Evolutionary conservation across 2,329 filamentous ascomycete genomes (phyloP).

Genomic region (Penicillium sumatraense): DNA sequence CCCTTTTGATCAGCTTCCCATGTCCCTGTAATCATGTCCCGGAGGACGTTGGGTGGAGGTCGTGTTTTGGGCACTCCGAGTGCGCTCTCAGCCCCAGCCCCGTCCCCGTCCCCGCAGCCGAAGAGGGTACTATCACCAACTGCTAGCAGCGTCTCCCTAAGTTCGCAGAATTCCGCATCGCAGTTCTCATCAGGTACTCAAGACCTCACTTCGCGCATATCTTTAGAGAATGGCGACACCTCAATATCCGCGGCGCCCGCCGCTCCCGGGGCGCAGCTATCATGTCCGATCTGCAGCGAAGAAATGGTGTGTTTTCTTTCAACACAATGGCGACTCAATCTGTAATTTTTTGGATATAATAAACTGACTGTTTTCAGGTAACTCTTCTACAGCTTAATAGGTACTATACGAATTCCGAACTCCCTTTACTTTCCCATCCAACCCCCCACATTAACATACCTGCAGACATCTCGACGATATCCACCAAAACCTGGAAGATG

Average conservation of each 20-base stretch:
- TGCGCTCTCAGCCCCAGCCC: slow-evolving; percentile 65
- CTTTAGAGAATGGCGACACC: slow-evolving; percentile 64
- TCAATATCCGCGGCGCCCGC: slow-evolving; percentile 54
- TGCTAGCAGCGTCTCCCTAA: slow-evolving; percentile 76
- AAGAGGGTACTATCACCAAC: slow-evolving; percentile 62
- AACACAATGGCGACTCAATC: neutral
- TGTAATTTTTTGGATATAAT: neutral
- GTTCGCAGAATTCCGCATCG: slow-evolving; percentile 74
- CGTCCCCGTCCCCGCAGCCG: slow-evolving; percentile 49
- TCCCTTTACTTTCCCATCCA: neutral
- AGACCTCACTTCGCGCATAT: slow-evolving; percentile 81
- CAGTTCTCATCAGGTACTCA: slow-evolving; percentile 73
- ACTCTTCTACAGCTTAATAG: slow-evolving; percentile 91
- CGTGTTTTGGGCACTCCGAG: slow-evolving; percentile 87
- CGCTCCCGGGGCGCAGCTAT: slow-evolving; percentile 68
- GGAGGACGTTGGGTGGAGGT: slow-evolving; percentile 87
- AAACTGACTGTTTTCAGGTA: slow-evolving; percentile 58
- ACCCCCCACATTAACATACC: slow-evolving; percentile 27
- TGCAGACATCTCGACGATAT: slow-evolving; percentile 79
- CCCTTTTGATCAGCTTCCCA: slow-evolving; percentile 28
- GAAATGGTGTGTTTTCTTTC: slow-evolving; percentile 74
- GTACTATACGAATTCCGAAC: slow-evolving; percentile 42
- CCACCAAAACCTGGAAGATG: slow-evolving; percentile 85
- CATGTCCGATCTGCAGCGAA: slow-evolving; percentile 97
- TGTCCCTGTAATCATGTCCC: slow-evolving; percentile 68